These are phyloP conservation scores for Zygotorulaspora florentina DNA, from an alignment of 805 yeast species.

Conservation along the genomic window DNA sequence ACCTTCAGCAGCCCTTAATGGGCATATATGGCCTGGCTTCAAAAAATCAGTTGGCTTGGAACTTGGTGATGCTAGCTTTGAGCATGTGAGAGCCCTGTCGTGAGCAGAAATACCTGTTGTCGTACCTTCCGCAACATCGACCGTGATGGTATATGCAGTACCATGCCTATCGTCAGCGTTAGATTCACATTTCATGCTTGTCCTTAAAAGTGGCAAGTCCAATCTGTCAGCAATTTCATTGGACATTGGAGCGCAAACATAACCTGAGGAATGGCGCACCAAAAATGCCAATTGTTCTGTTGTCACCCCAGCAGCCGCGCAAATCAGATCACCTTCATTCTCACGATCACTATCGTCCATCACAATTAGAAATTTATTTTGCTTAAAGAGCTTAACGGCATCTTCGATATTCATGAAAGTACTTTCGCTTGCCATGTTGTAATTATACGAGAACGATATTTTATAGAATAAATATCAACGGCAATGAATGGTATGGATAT, in stretches of 20 bases:
- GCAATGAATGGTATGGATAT: background rate
- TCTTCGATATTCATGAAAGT: constrained; percentile 28
- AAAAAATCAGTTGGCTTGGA: constrained; percentile 63
- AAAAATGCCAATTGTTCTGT: constrained; percentile 90
- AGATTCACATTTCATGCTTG: constrained; percentile 27
- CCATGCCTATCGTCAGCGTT: constrained; percentile 77
- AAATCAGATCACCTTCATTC: constrained; percentile 94
- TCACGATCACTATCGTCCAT: constrained; percentile 96
- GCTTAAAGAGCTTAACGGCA: constrained; percentile 31
- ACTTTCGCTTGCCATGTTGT: constrained; percentile 1
- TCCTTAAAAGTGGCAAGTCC: constrained; percentile 70
- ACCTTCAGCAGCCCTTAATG: constrained; percentile 85
- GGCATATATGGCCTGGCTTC: constrained; percentile 93
- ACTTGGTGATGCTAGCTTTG: constrained; percentile 53
- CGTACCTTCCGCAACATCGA: constrained; percentile 81
- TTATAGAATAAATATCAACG: background rate
- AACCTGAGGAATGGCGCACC: constrained; percentile 84
- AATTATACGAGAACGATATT: background rate
- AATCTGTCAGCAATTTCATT: constrained; percentile 73
- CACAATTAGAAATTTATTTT: constrained; percentile 71
- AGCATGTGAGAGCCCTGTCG: constrained; percentile 84
- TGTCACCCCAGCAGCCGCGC: constrained; percentile 81
- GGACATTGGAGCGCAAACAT: constrained; percentile 86
- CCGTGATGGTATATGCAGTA: constrained; percentile 93
- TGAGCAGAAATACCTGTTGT: constrained; percentile 96